A percentile compares a stretch with the other conserved stretches of the same genome.
Conservation (phyloP, 2,329 filamentous ascomycete genomes). For the Anthostomella pinea region DNA sequence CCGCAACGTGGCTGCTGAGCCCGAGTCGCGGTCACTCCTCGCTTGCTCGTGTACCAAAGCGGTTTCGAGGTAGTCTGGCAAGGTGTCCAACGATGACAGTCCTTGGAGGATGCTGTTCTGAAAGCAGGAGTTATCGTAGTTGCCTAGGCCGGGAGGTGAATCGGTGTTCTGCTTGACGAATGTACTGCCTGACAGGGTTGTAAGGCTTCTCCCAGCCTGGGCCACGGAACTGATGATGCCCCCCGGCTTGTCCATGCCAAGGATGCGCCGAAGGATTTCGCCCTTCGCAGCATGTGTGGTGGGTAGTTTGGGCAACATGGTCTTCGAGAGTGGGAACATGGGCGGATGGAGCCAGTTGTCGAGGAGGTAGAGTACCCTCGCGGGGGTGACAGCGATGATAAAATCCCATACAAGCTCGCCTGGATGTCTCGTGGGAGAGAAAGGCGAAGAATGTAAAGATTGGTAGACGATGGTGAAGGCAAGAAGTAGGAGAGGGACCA, state of each 20-base stretch:
- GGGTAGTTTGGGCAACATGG: conserved; percentile 34
- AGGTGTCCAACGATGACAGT: conserved; percentile 69
- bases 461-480: conserved; percentile 36
- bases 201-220: conserved; percentile 54
- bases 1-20: conserved; percentile 52
- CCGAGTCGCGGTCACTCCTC: conserved; percentile 27
- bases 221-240: conserved; percentile 57
- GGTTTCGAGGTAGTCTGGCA: conserved; percentile 63
- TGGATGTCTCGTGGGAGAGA: conserved; percentile 34
- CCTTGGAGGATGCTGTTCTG: conserved; percentile 94
- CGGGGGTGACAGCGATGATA: conserved; percentile 56
- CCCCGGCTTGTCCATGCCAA: conserved; percentile 54
- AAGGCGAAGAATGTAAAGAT: conserved; percentile 27
- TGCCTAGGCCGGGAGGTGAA: conserved; percentile 70
- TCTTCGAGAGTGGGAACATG: conserved; percentile 37
- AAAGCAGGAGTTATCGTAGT: conserved; percentile 94
- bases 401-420: conserved; percentile 57
- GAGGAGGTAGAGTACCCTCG: conserved; percentile 53
- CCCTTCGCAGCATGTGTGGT: conserved; percentile 58
- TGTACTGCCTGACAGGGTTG: conserved; percentile 47
- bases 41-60: conserved; percentile 32
- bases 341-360: conserved; percentile 53
- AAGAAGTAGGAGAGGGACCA: conserved; percentile 35
- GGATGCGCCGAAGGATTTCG: conserved; percentile 59
- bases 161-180: conserved; percentile 40